Base-by-base conservation (phyloP, 176 grass and related monocot species). In the Olyra latifolia region DNA sequence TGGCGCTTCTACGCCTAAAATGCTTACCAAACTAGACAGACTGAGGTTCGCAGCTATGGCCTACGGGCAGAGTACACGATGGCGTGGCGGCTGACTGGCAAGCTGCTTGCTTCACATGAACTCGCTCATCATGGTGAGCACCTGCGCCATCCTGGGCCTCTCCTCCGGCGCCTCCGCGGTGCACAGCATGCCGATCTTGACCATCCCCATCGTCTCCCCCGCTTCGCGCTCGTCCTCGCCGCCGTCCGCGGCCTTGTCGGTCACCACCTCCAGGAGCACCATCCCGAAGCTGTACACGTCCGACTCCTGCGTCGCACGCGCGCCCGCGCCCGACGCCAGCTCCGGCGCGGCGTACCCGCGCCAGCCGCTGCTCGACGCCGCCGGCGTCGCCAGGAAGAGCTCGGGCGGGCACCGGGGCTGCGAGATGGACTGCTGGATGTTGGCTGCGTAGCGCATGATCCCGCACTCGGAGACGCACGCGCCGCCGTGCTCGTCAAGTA, bases 201-300 rank as follows among this genome's bases (percentile, higher is more conserved):
- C 93, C 84, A 89, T 75, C 62, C 74, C 87, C 89, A 89, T 90
- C 39, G 88, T 81, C 84, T 91, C 83, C 14, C 75, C 55, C 14
- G 23, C 68, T 2, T 66, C 67, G 3, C 62, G 74, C 19, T 72
- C 62, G 1, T 84, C 85, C 13, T 39, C 74, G 35, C 72, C 77
- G 32, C 72, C 73, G 47, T 81, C 88, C 5, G 41, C 46, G 7
- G 58, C 66, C 62, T 83, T 70, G 5, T 44, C 87, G 22, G 84
- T 85, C 22, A 90, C 78, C 73, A 90, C 83, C 74, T 86, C 80
- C 30, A 91, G 76, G 0, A 97, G 87, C 71, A 97, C 94, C 91
- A 97, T 94, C 44, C 94, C 94, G 74, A 94, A 97, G 82, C 91
- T 94, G 80, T 97, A 97, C 13, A 97, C 94, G 54, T 94, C 94